phyloP scores from a whole-genome alignment of 2,329 filamentous ascomycete genomes.

The Aspergillus ibericus region DNA sequence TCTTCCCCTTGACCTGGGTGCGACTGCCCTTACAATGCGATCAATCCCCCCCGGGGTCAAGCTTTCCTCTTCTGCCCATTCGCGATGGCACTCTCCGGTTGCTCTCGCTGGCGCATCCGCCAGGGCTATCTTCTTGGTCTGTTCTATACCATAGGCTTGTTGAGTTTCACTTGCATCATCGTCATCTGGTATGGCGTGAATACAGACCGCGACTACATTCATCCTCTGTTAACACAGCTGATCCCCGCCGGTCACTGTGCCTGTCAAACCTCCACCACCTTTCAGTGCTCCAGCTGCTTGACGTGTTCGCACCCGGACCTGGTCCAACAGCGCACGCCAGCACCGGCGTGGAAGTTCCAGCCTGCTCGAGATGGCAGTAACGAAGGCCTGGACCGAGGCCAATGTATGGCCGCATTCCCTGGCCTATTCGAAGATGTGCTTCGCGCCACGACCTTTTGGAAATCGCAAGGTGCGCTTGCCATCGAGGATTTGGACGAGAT shows the following conservation, averaged over 20 bases:
- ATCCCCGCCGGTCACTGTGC: constrained; percentile 43
- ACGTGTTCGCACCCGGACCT: constrained; percentile 22
- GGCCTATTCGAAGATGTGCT: constrained; percentile 39
- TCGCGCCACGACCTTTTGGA: constrained; percentile 34
- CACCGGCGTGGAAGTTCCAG: constrained; percentile 31
- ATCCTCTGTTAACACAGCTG: constrained; percentile 39
- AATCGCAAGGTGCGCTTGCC: constrained; percentile 23
- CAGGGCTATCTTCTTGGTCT: constrained; percentile 20
- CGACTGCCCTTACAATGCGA: constrained; percentile 13
- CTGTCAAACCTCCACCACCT: constrained; percentile 39
- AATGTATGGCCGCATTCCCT: constrained; percentile 37
- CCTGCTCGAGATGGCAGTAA: constrained; percentile 35
- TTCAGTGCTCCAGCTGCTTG: constrained; percentile 39
- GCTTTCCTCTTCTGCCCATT: not conserved
- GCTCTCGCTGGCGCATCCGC: constrained; percentile 24
- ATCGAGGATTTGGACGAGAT: constrained; percentile 31
- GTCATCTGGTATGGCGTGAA: constrained; percentile 38
- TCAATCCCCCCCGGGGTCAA: constrained; percentile 1
- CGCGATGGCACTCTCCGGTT: constrained; percentile 24
- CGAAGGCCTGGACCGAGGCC: constrained; percentile 26
- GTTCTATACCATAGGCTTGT: constrained; percentile 21
- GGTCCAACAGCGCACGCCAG: constrained; percentile 9
- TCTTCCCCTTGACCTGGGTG: not conserved
- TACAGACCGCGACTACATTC: constrained; percentile 37
- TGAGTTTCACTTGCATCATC: constrained; percentile 21